Base-by-base conservation (phyloP, 2,329 filamentous ascomycete species). In the Zasmidium citrigriseum region DNA sequence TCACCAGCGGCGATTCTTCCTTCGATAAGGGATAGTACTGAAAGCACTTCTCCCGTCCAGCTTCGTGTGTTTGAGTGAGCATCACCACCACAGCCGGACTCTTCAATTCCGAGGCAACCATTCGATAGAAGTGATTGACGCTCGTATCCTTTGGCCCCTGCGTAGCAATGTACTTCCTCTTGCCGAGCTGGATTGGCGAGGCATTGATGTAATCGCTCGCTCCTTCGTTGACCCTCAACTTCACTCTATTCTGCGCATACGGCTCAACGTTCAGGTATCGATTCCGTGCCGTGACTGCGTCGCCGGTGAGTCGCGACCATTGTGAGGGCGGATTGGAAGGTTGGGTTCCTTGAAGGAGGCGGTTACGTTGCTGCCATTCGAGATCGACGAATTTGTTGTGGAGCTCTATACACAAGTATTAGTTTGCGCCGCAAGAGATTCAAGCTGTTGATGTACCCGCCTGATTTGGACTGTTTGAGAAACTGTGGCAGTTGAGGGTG, bases 261-360 rank as follows among this genome's bases (percentile, higher is more conserved):
- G 93, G 91, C 71, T 93, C 89, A 63, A 99, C 91, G 71, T 98
- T 96, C 54, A 82, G 74, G 76, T 98, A 99, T 55, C 95, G 87
- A 75, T 98, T 96, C 65, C 93, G 83, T 34, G 76, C 73, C 59
- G 80, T 80, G 62, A 85, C 78, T 49, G 85, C 81, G 9, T 83
- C 78, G 22, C 82, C 80, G 24, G 76, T 76, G 51, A 89, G 81
- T 54, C 87, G 80, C 2, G 85, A 81, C 80, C 82, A 89, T 62
- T 78, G 79, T 52, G 83, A 82, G 12, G 75, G 72, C 21, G 80
- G 75, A 50, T 82, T 77, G 46, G 77, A 73, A 18, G 61, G 50
- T 64, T 77, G 68, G 41, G 73, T 69, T 48, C 77, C 80, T 59
- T 83, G 77, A 16, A 77, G 68, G 12, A 86, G 69, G 25, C 85